Percentiles rank a stretch among this genome's conserved stretches.
phyloP scores from a whole-genome alignment of 2,329 filamentous ascomycete genomes.

The Ascomycota sp. region DNA sequence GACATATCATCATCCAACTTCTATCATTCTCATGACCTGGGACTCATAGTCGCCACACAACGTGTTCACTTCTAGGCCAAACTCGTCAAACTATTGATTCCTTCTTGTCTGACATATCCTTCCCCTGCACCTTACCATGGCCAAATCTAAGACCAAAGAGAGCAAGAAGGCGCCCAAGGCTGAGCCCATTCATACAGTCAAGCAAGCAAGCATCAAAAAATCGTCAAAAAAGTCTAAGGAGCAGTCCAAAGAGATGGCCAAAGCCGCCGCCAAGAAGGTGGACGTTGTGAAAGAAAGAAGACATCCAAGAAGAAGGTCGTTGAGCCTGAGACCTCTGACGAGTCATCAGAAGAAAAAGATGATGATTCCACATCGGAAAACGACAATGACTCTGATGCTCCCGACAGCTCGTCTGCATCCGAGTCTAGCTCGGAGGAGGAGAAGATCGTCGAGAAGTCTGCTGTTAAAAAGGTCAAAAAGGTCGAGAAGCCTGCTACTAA shows the following conservation, averaged over 20 bases:
- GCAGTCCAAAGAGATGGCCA: slow-evolving; percentile 39
- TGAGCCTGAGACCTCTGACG: slow-evolving; percentile 19
- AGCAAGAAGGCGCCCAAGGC: slow-evolving; percentile 32
- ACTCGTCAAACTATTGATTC: background rate
- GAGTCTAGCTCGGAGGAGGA: slow-evolving; percentile 9
- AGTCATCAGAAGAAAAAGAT: slow-evolving; percentile 10
- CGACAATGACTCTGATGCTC: slow-evolving; percentile 6
- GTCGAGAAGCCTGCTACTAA: background rate
- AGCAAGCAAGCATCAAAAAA: slow-evolving; percentile 49
- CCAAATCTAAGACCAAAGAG: slow-evolving; percentile 41
- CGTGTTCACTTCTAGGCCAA: too few relatives aligned
- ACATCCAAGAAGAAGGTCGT: slow-evolving; percentile 26
- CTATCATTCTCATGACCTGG: too few relatives aligned
- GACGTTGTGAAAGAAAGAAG: slow-evolving; percentile 17
- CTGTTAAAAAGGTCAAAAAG: slow-evolving; percentile 5
- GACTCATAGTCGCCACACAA: too few relatives aligned
- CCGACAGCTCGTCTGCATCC: slow-evolving; percentile 2
- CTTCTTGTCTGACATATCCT: background rate
- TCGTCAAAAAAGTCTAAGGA: slow-evolving; percentile 44
- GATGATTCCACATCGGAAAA: slow-evolving; percentile 4
- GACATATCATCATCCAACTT: background rate
- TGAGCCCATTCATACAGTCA: slow-evolving; percentile 30
- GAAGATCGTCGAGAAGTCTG: background rate
- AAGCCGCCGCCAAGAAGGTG: slow-evolving; percentile 33
- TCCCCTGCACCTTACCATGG: slow-evolving; percentile 29